Conservation (phyloP, 768 basidiomycete genomes). For the Boletus sp. region DNA sequence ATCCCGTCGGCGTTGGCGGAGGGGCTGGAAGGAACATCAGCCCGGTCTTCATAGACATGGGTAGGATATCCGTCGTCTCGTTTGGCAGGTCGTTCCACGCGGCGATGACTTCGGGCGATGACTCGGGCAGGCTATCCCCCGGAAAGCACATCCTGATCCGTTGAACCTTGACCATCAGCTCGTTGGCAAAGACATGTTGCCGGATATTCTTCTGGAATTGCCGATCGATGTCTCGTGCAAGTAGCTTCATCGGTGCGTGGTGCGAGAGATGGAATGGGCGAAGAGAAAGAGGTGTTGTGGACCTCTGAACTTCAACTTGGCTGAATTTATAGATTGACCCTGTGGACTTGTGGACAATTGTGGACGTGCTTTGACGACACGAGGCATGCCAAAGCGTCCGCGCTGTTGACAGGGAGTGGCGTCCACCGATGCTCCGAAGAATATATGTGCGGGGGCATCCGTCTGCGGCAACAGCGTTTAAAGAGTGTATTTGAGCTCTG, state of each 20-base stretch:
- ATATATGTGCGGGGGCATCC: background rate
- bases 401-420: slow-evolving; percentile 12
- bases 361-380: slow-evolving; percentile 26
- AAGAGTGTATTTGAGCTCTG: background rate
- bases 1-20: slow-evolving; percentile 19
- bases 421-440: slow-evolving; percentile 4
- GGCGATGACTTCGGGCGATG: slow-evolving; percentile 15
- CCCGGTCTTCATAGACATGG: slow-evolving; percentile 7
- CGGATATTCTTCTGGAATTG: slow-evolving; percentile 15
- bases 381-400: slow-evolving; percentile 24
- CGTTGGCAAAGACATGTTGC: slow-evolving; percentile 8
- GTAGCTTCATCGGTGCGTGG: slow-evolving; percentile 6
- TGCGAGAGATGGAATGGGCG: background rate
- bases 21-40: slow-evolving; percentile 10
- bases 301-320: background rate
- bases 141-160: slow-evolving; percentile 21
- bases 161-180: slow-evolving; percentile 15
- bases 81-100: slow-evolving; percentile 31
- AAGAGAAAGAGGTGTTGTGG: background rate
- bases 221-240: background rate
- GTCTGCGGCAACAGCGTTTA: background rate
- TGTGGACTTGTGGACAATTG: slow-evolving; percentile 27
- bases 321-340: slow-evolving; percentile 18
- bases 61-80: slow-evolving; percentile 6
- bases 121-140: slow-evolving; percentile 12